A percentile compares a stretch with the other conserved stretches of the same genome.
Evolutionary conservation across 768 basidiomycete species (phyloP).

Genomic region (Russula compacta): DNA sequence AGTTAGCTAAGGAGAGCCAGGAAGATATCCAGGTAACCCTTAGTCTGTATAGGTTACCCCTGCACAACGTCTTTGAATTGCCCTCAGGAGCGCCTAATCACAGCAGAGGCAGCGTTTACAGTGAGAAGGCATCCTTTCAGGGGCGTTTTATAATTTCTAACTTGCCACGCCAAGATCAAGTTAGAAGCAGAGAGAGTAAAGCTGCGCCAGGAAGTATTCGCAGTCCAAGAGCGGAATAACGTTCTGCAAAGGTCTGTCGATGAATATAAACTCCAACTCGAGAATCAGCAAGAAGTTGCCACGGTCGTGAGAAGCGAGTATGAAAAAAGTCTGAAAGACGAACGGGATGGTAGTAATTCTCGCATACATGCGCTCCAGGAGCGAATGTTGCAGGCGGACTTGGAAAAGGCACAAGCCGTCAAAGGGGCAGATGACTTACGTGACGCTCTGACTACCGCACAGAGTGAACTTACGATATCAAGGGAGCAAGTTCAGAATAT

Average conservation of each 20-base stretch:
- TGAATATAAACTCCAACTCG: conserved; percentile 11
- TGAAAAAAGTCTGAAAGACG: conserved; percentile 12
- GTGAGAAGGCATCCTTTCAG: conserved; percentile 24
- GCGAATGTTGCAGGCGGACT: conserved; percentile 15
- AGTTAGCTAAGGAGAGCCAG: conserved; percentile 44
- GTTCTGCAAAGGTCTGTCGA: conserved; percentile 24
- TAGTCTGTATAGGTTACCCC: background rate
- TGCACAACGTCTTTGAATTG: background rate
- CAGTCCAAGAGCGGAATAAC: conserved; percentile 34
- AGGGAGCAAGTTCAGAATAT: conserved; percentile 20
- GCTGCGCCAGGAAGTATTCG: conserved; percentile 32
- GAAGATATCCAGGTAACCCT: conserved; percentile 42
- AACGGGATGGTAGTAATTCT: conserved; percentile 10
- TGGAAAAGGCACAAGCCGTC: conserved; percentile 8
- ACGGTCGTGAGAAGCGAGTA: conserved; percentile 7
- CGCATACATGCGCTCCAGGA: conserved; percentile 16
- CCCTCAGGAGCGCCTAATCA: conserved; percentile 32
- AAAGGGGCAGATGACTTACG: conserved; percentile 16
- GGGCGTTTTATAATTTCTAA: conserved; percentile 1
- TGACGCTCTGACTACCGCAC: conserved; percentile 8
- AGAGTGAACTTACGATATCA: conserved; percentile 17
- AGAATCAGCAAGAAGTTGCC: conserved; percentile 13
- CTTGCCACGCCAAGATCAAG: conserved; percentile 19
- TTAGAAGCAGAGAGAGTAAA: conserved; percentile 30
- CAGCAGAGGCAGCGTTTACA: conserved; percentile 30